Evolutionary conservation across 2,329 filamentous ascomycete species (phyloP), one percentile per base, ranked within the genome.

Genomic region (Taxawa tesnikishii): DNA sequence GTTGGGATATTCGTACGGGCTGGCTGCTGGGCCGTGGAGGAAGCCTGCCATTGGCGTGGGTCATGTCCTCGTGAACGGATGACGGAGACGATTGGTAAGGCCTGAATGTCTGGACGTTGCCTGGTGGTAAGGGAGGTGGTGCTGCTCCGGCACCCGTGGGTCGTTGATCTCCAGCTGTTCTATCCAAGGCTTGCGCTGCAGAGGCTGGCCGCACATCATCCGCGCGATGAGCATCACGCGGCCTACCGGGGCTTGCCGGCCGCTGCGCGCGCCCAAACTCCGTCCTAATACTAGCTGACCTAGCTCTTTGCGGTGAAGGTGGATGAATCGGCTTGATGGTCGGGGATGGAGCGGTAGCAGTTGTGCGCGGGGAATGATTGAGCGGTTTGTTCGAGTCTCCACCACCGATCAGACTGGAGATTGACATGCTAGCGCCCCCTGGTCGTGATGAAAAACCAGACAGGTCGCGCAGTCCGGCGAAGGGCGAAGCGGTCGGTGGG

Each of bases 371-470:
- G 25, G 58, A 54, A 15, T 43, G 41, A 18, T 41, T 38, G 2
- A 32, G 31, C 16, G 42, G 37, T 24, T 42, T 45, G 11, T 41
- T 43, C 9, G 21, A 27, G 8, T 51, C 51, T 13, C 52, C 43
- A 55, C 75, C 77, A 38, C n/a, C n/a, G n/a, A 82, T 67, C 55
- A 83, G 71, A 27, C 76, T 76, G n/a, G 75, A 79, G 53, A 82
- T 81, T 28, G 77, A 79, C 76, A 82, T 81, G 56, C 73, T 75
- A 47, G 70, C 70, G 32, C 68, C 68, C 8, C 19, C 19, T n/a
- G 70, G 68, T 37, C 75, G 65, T 14, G 67, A 60, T 14, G 58
- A 59, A 26, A 68, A 48, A 12, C 60, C 57, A 29, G 71, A 64
- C 29, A 70, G 59, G 42, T 79, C 74, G 48, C 73, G 69, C 38